Conservation (phyloP, 495 filamentous ascomycete species). For the Podospora australis region DNA sequence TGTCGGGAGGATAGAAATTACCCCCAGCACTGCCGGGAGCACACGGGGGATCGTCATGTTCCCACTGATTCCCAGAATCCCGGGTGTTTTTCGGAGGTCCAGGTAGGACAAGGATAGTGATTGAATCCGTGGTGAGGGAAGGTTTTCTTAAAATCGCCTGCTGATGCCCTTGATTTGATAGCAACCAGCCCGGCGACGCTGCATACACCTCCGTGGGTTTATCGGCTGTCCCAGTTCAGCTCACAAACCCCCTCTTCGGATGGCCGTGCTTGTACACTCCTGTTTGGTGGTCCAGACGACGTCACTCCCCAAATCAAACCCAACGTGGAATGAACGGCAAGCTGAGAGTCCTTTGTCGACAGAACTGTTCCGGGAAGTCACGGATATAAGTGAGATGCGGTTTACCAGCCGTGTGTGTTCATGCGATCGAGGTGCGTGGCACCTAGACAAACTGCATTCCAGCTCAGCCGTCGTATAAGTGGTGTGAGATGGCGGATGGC, state of each 20-base stretch:
- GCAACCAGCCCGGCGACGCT: not conserved
- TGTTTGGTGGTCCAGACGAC: no score
- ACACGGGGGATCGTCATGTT: conserved; percentile 30
- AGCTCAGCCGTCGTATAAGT: conserved; percentile 8
- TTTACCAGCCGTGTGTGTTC: conserved; percentile 26
- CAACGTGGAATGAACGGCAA: not conserved
- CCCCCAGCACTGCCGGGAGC: conserved; percentile 32
- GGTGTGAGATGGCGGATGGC: no score
- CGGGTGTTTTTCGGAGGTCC: conserved; percentile 2
- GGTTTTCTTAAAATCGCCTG: not conserved
- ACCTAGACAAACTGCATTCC: conserved; percentile 11
- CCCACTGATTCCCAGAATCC: conserved; percentile 1
- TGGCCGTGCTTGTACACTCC: no score
- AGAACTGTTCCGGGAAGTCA: not conserved
- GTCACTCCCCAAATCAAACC: not conserved
- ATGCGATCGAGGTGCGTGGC: conserved; percentile 6
- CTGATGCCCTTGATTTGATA: not conserved
- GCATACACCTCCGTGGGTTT: not conserved
- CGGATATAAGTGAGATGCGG: conserved; percentile 18
- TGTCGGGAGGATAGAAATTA: conserved; percentile 33
- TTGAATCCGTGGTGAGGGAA: conserved; percentile 1
- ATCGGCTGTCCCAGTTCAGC: no score
- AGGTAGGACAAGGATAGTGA: not conserved
- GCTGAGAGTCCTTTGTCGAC: not conserved
- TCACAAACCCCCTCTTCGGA: no score